Conservation (phyloP, 768 basidiomycete genomes). For the Amyloporia xantha region DNA sequence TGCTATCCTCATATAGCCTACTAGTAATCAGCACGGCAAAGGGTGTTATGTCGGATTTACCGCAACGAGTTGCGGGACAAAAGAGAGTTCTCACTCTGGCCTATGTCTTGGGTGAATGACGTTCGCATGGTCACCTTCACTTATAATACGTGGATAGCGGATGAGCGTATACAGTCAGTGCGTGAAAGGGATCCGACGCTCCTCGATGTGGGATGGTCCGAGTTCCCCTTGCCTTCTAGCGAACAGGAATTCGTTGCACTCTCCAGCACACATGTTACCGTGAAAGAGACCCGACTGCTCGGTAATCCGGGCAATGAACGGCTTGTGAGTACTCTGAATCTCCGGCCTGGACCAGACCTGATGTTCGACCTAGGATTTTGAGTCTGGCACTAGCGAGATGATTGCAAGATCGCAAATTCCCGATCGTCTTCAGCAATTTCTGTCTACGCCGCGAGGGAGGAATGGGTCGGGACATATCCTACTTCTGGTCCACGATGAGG, state of each 20-base stretch:
- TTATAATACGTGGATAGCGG: constrained; percentile 28
- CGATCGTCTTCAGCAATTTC: not conserved
- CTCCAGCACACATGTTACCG: constrained; percentile 7
- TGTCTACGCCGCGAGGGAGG: not conserved
- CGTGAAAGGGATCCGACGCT: constrained; percentile 28
- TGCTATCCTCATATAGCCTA: not conserved
- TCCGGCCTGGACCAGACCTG: not conserved
- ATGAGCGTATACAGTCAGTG: constrained; percentile 24
- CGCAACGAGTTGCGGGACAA: constrained; percentile 14
- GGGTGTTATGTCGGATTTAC: constrained; percentile 6
- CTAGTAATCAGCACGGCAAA: not conserved
- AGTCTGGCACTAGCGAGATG: constrained; percentile 5
- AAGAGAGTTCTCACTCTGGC: constrained; percentile 25
- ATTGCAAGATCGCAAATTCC: not conserved
- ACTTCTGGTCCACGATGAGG: constrained; percentile 41
- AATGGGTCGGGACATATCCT: constrained; percentile 28
- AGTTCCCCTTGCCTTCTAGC: constrained; percentile 23
- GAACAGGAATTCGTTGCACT: constrained; percentile 8
- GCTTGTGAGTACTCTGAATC: constrained; percentile 11
- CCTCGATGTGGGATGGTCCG: constrained; percentile 38
- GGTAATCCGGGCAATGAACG: constrained; percentile 11
- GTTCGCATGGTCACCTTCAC: constrained; percentile 32
- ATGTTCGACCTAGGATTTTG: constrained; percentile 6
- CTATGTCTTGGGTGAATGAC: constrained; percentile 26
- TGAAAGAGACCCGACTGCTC: constrained; percentile 13